These are phyloP conservation scores for Vanderwaltozyma verrucispora DNA, from an alignment of 805 yeast genomes.

Conservation along the genomic window DNA sequence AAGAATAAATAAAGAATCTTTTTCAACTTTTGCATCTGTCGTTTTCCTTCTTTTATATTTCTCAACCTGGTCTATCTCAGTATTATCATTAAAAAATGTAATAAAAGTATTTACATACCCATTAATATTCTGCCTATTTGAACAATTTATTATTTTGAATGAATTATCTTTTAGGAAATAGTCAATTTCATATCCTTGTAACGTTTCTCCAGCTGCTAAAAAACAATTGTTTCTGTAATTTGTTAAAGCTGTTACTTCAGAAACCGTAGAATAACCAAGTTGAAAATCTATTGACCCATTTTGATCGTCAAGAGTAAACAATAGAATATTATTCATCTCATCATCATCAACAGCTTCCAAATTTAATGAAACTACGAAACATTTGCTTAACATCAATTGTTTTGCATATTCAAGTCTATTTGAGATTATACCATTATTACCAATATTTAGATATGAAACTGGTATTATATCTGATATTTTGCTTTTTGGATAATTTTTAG, in stretches of 20 bases:
- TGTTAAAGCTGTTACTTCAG: conserved; percentile 14
- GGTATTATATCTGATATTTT: conserved; percentile 13
- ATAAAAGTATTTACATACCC: conserved; percentile 9
- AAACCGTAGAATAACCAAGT: conserved; percentile 13
- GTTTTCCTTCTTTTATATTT: too few species aligned
- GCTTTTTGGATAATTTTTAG: conserved; percentile 14
- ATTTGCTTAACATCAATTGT: conserved; percentile 27
- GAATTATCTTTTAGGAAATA: conserved; percentile 29
- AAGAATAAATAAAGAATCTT: conserved; percentile 2
- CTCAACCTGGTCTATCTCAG: not conserved
- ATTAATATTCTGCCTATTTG: conserved; percentile 12
- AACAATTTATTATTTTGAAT: conserved; percentile 19
- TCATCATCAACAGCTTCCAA: conserved; percentile 27
- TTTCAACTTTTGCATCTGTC: too few species aligned
- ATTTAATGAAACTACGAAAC: conserved; percentile 29
- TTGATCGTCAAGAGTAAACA: conserved; percentile 30
- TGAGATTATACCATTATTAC: not conserved
- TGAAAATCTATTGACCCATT: conserved; percentile 24
- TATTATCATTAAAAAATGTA: not conserved
- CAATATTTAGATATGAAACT: conserved; percentile 6
- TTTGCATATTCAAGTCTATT: conserved; percentile 23
- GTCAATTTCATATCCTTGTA: conserved; percentile 25
- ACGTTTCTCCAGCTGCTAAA: conserved; percentile 26
- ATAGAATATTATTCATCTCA: conserved; percentile 20
- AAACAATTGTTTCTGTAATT: conserved; percentile 23